These are phyloP conservation scores for Coniochaeta sp. DNA, from an alignment of 2,329 filamentous ascomycete genomes.

Conservation along the genomic window DNA sequence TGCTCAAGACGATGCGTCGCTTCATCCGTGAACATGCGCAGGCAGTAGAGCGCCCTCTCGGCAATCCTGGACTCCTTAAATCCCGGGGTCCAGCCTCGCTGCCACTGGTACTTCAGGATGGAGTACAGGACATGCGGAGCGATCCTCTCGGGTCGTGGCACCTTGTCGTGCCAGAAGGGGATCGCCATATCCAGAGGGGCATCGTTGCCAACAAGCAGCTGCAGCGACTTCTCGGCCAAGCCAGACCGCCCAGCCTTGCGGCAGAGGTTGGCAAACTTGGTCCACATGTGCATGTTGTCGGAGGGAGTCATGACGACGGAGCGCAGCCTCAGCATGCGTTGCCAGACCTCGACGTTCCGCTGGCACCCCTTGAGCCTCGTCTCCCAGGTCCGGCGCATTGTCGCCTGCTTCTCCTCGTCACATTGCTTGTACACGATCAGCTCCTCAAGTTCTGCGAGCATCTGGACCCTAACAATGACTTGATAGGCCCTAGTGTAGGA, in stretches of 20 bases:
- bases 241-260: conserved; percentile 93
- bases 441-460: conserved; percentile 97
- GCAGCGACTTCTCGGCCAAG: conserved; percentile 89
- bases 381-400: conserved; percentile 93
- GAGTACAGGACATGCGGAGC: conserved; percentile 85
- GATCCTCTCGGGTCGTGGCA: conserved; percentile 34
- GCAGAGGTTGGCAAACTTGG: conserved; percentile 97
- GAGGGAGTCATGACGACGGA: conserved; percentile 84
- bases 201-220: conserved; percentile 69
- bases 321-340: conserved; percentile 91
- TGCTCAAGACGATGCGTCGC: conserved; percentile 47
- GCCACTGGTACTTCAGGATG: conserved; percentile 97
- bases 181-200: conserved; percentile 54
- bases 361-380: conserved; percentile 91
- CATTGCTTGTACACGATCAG: conserved; percentile 97
- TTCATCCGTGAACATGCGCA: conserved; percentile 55
- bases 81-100: conserved; percentile 59
- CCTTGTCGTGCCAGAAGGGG: conserved; percentile 45
- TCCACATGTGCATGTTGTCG: conserved; percentile 98
- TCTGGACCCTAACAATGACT: conserved; percentile 96
- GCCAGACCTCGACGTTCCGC: conserved; percentile 96
- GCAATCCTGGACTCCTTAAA: conserved; percentile 34
- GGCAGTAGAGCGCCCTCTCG: conserved; percentile 50
- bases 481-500: conserved; percentile 97
- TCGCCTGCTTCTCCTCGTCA: conserved; percentile 79